A percentile compares a stretch with the other conserved stretches of the same genome.
phyloP scores from a whole-genome alignment of 2,329 filamentous ascomycete species.

The Colletotrichum eremochloae region DNA sequence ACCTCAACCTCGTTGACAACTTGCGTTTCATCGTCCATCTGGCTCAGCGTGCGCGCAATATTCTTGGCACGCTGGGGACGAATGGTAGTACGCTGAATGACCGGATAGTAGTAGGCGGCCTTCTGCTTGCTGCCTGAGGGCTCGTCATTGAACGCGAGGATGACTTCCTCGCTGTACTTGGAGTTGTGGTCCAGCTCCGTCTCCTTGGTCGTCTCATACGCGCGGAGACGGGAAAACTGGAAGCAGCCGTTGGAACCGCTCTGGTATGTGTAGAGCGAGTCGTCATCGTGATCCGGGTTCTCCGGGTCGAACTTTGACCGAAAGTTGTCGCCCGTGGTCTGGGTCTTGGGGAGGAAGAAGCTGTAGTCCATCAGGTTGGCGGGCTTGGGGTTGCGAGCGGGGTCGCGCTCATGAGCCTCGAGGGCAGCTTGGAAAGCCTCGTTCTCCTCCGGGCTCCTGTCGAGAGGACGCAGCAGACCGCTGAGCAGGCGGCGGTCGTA shows the following conservation, averaged over 20 bases:
- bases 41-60: constrained; percentile 66
- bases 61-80: constrained; percentile 74
- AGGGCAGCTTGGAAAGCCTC: constrained; percentile 63
- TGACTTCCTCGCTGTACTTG: constrained; percentile 75
- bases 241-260: constrained; percentile 65
- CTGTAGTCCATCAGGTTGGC: constrained; percentile 74
- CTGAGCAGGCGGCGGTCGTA: constrained; percentile 74
- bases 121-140: constrained; percentile 60
- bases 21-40: constrained; percentile 61
- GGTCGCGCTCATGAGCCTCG: constrained; percentile 69
- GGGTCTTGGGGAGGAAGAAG: constrained; percentile 70
- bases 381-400: constrained; percentile 67
- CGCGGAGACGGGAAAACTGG: constrained; percentile 71
- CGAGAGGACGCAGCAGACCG: constrained; percentile 72
- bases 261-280: constrained; percentile 67
- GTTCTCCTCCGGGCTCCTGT: constrained; percentile 67
- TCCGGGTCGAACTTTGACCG: constrained; percentile 71
- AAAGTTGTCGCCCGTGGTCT: constrained; percentile 65
- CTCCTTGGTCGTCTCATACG: constrained; percentile 74
- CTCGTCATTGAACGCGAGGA: constrained; percentile 70
- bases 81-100: constrained; percentile 74
- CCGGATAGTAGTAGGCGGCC: constrained; percentile 76
- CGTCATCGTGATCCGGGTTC: constrained; percentile 67
- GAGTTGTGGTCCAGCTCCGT: constrained; percentile 67
- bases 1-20: constrained; percentile 70